phyloP scores from a whole-genome alignment of 208 protist species.

The Giardia duodenalis region DNA sequence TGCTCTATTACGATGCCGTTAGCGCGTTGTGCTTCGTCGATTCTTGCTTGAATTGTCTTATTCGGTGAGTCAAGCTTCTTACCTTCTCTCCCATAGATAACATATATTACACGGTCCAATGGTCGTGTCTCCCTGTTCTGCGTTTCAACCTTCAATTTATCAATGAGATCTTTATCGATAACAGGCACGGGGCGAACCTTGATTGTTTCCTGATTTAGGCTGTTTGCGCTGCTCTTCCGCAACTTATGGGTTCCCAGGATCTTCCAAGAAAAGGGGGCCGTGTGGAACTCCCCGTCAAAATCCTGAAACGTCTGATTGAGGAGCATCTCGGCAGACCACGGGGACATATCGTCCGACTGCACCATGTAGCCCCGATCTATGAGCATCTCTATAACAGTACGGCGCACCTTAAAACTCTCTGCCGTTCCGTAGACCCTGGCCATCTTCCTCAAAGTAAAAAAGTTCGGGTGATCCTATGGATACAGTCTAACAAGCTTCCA shows the following conservation, averaged over 20 bases:
- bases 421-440: background rate
- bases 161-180: background rate
- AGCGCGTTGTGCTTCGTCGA: background rate
- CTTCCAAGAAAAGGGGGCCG: background rate
- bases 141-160: background rate
- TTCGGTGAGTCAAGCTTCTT: background rate
- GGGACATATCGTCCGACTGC: too few relatives aligned
- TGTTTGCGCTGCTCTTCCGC: background rate
- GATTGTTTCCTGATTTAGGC: background rate
- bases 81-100: background rate
- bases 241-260: background rate
- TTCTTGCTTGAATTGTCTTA: background rate
- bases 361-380: background rate
- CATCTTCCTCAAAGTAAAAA: background rate
- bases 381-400: background rate
- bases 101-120: background rate
- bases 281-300: background rate
- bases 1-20: constrained; percentile 57
- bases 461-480: too few relatives aligned
- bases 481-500: too few relatives aligned
- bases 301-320: background rate
- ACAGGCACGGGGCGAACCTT: background rate
- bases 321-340: too few relatives aligned
- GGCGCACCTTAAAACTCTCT: background rate
- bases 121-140: background rate